Evolutionary conservation across 192 early-diverging fungal species (phyloP), one percentile per base, ranked within the genome.

Genomic region (Irineochytrium annulatum): DNA sequence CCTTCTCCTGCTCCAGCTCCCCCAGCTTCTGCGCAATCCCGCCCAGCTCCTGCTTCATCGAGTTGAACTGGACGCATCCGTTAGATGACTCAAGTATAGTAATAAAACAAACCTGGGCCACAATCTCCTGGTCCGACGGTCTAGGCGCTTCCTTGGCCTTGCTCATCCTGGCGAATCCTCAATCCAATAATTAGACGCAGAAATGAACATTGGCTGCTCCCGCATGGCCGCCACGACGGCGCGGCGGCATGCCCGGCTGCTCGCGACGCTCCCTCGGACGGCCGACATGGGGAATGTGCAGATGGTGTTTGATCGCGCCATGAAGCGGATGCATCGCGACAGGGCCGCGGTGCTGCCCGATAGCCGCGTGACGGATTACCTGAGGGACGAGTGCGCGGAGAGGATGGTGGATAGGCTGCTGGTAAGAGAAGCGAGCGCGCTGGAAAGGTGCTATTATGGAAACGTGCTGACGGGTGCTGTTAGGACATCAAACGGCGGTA

Each of bases 401-500:
- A 74, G 92, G 20, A 72, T 98, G 13, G 91, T 88, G 3, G 95
- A 98, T 65, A 78, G 93, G 31, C 68, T 97, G 31, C 59, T 94
- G 78, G 88, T 89, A 33, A 6, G 70, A 44, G 1, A 4, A 2
- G 24, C 14, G 28, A 19, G 31, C 34, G 26, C 27, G 4, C 35
- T 8, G 28, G 3, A 26, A 16, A 5, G 55, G 13, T 0, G 6
- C 19, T 49, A n/a, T n/a, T 27, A 5, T 52, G 33, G n/a, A 24
- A 24, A 22, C 30, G 14, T 27, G 17, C 55, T 13, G 30, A 17
- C 26, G 30, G 30, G 3, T 20, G 22, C 11, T 63, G 20, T 26
- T 65, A 88, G 86, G 95, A 98, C 62, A 91, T 98, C 60, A 94
- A 94, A 67, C 86, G 91, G 33, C 77, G 87, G 43, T 93, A 88